These are phyloP conservation scores for Botryotinia globosa DNA, from an alignment of 2,329 filamentous ascomycete species.

Conservation along the genomic window DNA sequence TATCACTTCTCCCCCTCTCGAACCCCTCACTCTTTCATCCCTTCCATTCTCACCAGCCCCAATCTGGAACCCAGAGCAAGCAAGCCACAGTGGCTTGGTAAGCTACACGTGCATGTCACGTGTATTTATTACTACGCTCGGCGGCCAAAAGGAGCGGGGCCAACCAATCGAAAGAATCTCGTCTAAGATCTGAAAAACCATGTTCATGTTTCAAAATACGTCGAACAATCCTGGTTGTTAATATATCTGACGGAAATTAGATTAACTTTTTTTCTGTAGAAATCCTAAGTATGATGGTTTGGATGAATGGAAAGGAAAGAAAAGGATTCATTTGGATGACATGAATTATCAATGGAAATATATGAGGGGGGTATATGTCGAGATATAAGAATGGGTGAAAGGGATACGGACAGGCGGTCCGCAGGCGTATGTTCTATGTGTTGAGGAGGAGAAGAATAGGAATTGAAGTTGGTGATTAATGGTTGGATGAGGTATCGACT, in stretches of 20 bases:
- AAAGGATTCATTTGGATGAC: not conserved
- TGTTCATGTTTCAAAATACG: constrained; percentile 8
- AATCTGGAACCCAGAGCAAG: not conserved
- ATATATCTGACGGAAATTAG: constrained; percentile 19
- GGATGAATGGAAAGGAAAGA: not conserved
- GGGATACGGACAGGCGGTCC: constrained; percentile 8
- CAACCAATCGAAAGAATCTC: not conserved
- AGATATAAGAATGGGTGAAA: not conserved
- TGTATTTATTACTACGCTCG: accelerated
- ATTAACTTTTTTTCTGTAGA: not conserved
- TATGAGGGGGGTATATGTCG: not conserved
- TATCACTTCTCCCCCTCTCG: not conserved
- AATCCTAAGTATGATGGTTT: not conserved
- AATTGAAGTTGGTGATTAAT: not conserved
- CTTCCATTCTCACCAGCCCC: not conserved
- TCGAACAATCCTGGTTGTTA: not conserved
- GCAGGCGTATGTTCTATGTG: not conserved
- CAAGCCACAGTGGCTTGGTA: not conserved
- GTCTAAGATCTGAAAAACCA: not conserved
- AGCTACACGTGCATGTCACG: not conserved
- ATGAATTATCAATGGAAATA: not conserved
- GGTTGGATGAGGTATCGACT: not conserved
- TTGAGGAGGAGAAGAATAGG: not conserved
- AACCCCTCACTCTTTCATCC: not conserved
- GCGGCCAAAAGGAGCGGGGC: not conserved